phyloP scores from a whole-genome alignment of 257 asterid species.

The Jasminum sambac region DNA sequence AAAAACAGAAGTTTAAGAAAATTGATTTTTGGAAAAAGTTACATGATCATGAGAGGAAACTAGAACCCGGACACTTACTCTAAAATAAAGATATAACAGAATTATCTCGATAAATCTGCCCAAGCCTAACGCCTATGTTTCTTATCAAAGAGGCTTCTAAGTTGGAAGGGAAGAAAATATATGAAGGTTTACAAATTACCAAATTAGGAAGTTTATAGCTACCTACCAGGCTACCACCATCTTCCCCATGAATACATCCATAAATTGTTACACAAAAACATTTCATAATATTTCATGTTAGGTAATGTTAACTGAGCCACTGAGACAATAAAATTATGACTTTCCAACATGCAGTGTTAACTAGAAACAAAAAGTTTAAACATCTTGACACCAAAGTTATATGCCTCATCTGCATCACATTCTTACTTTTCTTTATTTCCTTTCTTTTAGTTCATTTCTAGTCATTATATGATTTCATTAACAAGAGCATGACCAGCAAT shows the following conservation, averaged over 20 bases:
- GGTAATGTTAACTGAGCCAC: background rate
- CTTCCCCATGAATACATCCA: background rate
- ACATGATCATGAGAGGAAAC: background rate
- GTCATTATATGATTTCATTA: background rate
- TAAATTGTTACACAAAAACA: background rate
- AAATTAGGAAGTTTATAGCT: background rate
- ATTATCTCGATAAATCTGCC: background rate
- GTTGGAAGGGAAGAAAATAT: background rate
- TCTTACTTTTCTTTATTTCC: background rate
- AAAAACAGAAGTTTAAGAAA: no score
- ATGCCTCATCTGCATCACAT: constrained; percentile 1
- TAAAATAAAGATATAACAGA: background rate
- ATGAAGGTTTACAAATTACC: background rate
- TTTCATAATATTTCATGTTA: background rate
- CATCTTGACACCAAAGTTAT: background rate
- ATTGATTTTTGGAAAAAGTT: background rate
- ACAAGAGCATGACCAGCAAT: background rate
- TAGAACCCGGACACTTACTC: background rate
- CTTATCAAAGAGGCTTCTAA: background rate
- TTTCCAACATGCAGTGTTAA: background rate
- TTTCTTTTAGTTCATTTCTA: background rate
- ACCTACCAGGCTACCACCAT: background rate
- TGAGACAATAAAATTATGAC: background rate
- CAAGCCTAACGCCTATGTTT: background rate
- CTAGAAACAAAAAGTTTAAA: background rate